Conservation (phyloP, 2,329 filamentous ascomycete species). For the Penicillium sp. region DNA sequence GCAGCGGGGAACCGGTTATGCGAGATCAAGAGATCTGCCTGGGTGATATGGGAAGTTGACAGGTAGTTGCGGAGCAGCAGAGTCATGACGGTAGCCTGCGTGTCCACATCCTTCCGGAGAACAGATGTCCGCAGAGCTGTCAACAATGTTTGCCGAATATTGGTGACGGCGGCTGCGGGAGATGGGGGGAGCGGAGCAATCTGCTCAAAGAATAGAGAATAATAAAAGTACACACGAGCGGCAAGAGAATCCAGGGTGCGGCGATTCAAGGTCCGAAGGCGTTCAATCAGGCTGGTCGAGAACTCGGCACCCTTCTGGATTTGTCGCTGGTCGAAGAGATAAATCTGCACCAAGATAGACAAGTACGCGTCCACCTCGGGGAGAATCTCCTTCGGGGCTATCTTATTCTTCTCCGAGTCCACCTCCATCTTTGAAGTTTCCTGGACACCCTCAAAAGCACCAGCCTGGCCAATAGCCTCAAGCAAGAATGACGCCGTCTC, state of each 20-base stretch:
- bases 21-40: constrained; percentile 91
- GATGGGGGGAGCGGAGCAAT: constrained; percentile 84
- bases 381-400: constrained; percentile 68
- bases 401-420: constrained; percentile 66
- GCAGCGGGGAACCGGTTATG: constrained; percentile 94
- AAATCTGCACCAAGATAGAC: constrained; percentile 81
- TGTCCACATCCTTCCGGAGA: constrained; percentile 92
- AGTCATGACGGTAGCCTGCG: constrained; percentile 94
- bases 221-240: constrained; percentile 98
- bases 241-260: constrained; percentile 91
- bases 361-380: constrained; percentile 89
- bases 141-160: constrained; percentile 81
- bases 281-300: constrained; percentile 78
- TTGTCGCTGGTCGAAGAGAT: constrained; percentile 81
- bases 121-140: constrained; percentile 92
- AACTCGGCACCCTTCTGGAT: constrained; percentile 79
- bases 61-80: constrained; percentile 94
- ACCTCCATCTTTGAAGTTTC: constrained; percentile 69
- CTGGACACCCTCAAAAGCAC: constrained; percentile 61
- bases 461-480: constrained; percentile 65
- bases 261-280: constrained; percentile 85
- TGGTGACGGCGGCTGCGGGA: constrained; percentile 80
- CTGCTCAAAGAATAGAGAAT: constrained; percentile 91
- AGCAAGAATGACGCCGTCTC: constrained; percentile 69
- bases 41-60: constrained; percentile 90